Evolutionary conservation across 495 filamentous ascomycete species (phyloP).

Genomic region (Neurospora sp.): DNA sequence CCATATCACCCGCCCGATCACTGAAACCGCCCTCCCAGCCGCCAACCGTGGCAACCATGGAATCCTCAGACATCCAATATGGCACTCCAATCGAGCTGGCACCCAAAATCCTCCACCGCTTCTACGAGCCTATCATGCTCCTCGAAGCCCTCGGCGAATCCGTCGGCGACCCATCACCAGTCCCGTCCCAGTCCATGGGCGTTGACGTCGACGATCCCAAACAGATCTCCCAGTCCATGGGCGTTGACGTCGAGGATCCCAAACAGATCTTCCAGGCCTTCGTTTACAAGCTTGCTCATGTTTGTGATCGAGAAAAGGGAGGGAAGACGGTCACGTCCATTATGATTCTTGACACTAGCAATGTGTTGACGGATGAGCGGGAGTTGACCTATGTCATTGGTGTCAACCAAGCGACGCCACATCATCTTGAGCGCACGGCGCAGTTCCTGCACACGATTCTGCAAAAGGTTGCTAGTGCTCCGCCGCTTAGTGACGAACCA

Average conservation of each 20-base stretch:
- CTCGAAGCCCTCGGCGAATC: neutral
- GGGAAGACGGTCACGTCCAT: conserved; percentile 16
- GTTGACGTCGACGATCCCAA: neutral
- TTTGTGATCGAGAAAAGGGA: conserved; percentile 11
- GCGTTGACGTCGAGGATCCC: neutral
- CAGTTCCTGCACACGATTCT: neutral
- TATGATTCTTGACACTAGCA: conserved; percentile 2
- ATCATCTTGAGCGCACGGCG: neutral
- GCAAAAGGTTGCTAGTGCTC: neutral
- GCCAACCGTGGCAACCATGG: neutral
- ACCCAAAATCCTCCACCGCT: neutral
- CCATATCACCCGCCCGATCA: neutral
- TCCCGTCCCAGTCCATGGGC: neutral
- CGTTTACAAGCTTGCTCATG: conserved; percentile 20
- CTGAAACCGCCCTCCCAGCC: neutral
- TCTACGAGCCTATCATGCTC: neutral
- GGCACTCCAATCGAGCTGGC: neutral
- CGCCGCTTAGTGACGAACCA: neutral
- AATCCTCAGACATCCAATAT: neutral
- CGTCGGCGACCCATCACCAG: neutral
- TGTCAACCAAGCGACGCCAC: conserved; percentile 7
- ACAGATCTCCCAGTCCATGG: neutral
- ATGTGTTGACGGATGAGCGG: neutral
- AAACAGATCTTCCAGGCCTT: conserved; percentile 12
- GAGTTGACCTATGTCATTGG: conserved; percentile 13